These are phyloP conservation scores for Micractinium sp. DNA, from an alignment of 139 green algal species.

Conservation along the genomic window DNA sequence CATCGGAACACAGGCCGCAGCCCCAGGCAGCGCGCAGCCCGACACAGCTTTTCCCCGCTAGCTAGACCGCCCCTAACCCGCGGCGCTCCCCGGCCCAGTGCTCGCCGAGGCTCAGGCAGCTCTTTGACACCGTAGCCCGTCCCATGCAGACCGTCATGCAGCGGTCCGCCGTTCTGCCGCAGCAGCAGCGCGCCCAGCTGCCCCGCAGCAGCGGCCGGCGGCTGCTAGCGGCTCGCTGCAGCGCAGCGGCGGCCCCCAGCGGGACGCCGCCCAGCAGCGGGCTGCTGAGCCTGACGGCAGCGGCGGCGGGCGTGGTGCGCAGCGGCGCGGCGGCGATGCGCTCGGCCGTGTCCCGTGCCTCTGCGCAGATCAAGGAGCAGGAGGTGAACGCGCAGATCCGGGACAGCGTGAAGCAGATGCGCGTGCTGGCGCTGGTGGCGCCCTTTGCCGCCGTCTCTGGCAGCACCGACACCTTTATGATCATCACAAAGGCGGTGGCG, in stretches of 20 bases:
- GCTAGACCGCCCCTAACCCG: too few relatives aligned
- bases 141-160: neutral
- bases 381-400: constrained; percentile 51
- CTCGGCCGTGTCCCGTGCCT: neutral
- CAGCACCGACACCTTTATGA: constrained; percentile 49
- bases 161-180: neutral
- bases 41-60: too few relatives aligned
- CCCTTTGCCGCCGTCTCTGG: constrained; percentile 58
- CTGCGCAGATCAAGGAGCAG: neutral
- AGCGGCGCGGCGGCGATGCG: neutral
- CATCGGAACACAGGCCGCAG: too few relatives aligned
- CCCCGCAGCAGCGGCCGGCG: neutral
- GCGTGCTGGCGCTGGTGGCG: constrained; percentile 51
- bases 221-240: neutral
- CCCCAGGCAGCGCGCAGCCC: too few relatives aligned
- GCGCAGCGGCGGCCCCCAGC: neutral
- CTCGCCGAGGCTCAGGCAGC: too few relatives aligned
- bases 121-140: too few relatives aligned
- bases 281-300: constrained; percentile 6
- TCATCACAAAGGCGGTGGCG: constrained; percentile 60
- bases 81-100: too few relatives aligned
- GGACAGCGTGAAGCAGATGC: constrained; percentile 40
- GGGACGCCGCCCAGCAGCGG: neutral
- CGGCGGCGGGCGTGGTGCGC: constrained; percentile 4
- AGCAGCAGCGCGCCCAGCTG: neutral